Base-by-base conservation (phyloP, 1,284 basidiomycete species). In the Ganoderma multipileum region DNA sequence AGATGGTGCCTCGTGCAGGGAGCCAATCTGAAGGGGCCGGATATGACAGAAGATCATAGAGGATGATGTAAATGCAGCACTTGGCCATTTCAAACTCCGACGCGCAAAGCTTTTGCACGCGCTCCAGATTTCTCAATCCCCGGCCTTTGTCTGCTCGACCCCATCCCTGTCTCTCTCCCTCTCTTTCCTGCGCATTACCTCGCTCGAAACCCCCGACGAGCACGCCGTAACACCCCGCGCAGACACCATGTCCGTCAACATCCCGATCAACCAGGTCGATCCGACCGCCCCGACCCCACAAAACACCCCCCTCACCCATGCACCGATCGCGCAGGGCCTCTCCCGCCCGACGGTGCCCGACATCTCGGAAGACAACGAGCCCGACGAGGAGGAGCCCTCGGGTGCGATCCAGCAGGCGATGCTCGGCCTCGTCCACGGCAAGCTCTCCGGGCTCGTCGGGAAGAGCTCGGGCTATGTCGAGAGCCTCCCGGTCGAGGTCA, bases 401-500 rank as follows among this genome's bases (percentile, higher is more conserved):
- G 76, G 78, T 36, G 77, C 74, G 52, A 77, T 82, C 30, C 82
- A 83, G 70, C 82, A 84, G 76, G 88, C 87, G 69, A 88, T 85
- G 84, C 83, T 83, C 68, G 88, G 82, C 69, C 81, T 93, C 66
- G 90, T 91, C 23, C 89, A 91, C 73, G 85, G 84, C 73, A 87
- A 86, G 77, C 88, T 96, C 65, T 85, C 85, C 59, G 83, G 83
- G 73, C 86, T 96, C 57, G 83, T 95, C 73, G 94, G 94, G 70
- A 88, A 89, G 77, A 93, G 92, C 74, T 95, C 93, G 12, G 95
- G 94, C 47, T 95, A 95, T 82, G 86, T 96, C 81, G 95, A 98
- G 85, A 88, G 86, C 76, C 89, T 99, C 59, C 95, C 97, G 16
- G 82, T 86, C 60, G 89, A 92, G 67, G 90, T 97, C 76, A 95